A percentile compares a stretch with the other conserved stretches of the same genome.
These are phyloP conservation scores for Leccinum sublutescens DNA, from an alignment of 768 basidiomycete species.

Conservation along the genomic window DNA sequence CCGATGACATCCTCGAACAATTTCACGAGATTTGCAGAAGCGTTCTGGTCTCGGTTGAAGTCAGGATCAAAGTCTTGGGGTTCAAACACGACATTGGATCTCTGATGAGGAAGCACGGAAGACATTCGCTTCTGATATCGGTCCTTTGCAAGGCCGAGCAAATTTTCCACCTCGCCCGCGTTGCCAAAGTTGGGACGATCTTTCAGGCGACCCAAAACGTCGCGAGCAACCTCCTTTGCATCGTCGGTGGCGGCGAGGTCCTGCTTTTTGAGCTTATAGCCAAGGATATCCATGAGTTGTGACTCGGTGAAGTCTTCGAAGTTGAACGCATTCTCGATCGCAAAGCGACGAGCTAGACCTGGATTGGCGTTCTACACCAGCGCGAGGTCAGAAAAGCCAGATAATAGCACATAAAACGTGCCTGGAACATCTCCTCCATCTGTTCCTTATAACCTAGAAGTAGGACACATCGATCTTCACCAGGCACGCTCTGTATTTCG, in stretches of 20 bases:
- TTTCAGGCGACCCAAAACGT: constrained; percentile 36
- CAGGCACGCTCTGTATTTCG: constrained; percentile 65
- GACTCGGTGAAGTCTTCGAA: constrained; percentile 62
- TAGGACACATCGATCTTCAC: constrained; percentile 69
- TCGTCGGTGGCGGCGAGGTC: constrained; percentile 54
- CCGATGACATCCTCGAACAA: constrained; percentile 66
- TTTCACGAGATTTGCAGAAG: constrained; percentile 49
- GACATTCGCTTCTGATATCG: constrained; percentile 43
- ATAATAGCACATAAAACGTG: constrained; percentile 17
- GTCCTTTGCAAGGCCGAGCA: constrained; percentile 50
- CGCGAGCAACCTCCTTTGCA: constrained; percentile 57
- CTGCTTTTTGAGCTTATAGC: constrained; percentile 55
- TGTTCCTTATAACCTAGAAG: constrained; percentile 63
- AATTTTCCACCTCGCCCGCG: constrained; percentile 62
- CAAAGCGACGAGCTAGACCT: constrained; percentile 63
- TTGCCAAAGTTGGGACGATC: constrained; percentile 64
- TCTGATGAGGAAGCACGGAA: constrained; percentile 18
- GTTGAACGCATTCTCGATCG: constrained; percentile 65
- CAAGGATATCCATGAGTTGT: constrained; percentile 51
- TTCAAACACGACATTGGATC: constrained; percentile 34
- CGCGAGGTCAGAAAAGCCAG: neutral
- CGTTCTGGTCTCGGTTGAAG: constrained; percentile 48
- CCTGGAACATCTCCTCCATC: constrained; percentile 77
- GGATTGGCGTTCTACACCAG: constrained; percentile 62
- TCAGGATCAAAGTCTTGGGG: constrained; percentile 62